phyloP scores from a whole-genome alignment of 1,284 basidiomycete species.

The Puccinia coronata region DNA sequence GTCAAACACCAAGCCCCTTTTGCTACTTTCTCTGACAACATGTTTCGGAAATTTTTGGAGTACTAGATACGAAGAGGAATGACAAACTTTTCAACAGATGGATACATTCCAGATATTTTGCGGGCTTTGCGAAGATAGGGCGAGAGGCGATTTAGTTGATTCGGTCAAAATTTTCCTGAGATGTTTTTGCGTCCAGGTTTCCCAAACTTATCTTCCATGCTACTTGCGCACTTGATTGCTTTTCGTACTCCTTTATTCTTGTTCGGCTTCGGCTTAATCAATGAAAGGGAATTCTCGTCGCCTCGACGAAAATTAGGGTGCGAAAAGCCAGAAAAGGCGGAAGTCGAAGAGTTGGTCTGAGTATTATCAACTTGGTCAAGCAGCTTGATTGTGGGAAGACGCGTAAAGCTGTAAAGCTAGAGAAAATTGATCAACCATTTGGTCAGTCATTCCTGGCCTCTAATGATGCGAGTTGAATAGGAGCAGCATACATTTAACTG shows the following conservation, averaged over 20 bases:
- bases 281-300: conserved; percentile 11
- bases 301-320: conserved; percentile 44
- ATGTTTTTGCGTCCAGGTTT: conserved; percentile 11
- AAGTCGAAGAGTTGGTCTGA: conserved; percentile 35
- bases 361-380: conserved; percentile 45
- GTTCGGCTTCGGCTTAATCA: conserved; percentile 47
- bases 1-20: neutral
- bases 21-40: conserved; percentile 10
- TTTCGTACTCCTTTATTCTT: conserved; percentile 44
- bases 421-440: neutral
- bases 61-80: neutral
- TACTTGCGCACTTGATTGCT: conserved; percentile 16
- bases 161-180: conserved; percentile 9
- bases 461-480: neutral
- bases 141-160: neutral
- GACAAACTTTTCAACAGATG: neutral
- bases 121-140: neutral
- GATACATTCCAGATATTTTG: neutral
- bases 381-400: conserved; percentile 42
- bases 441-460: neutral
- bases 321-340: conserved; percentile 40
- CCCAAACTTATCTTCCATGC: conserved; percentile 4
- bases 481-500: conserved; percentile 70
- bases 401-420: conserved; percentile 47
- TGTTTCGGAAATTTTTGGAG: conserved; percentile 34